Conservation (phyloP, 495 filamentous ascomycete species). For the Eremomyces bilateralis region DNA sequence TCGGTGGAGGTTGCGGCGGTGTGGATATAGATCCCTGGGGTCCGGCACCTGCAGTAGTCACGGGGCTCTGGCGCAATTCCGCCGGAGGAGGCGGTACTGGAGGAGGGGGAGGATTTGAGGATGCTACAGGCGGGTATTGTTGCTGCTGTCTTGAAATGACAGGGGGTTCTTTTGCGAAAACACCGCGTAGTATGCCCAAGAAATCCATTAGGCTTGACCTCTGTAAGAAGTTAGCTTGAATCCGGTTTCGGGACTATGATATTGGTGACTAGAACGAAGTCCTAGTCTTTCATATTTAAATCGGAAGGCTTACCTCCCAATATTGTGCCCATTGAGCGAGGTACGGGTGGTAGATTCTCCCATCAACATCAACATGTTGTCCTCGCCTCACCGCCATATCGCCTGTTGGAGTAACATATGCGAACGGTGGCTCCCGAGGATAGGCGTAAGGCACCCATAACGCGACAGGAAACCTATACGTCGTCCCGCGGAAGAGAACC, state of each 20-base stretch:
- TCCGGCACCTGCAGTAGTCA: conserved; percentile 10
- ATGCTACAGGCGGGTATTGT: conserved; percentile 8
- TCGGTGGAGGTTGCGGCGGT: conserved; percentile 21
- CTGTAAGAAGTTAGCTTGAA: no score
- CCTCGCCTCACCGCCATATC: conserved; percentile 80
- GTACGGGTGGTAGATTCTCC: conserved; percentile 89
- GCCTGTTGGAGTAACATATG: conserved; percentile 70
- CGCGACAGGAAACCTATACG: conserved; percentile 77
- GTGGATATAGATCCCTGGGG: conserved; percentile 4
- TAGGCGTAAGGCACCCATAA: conserved; percentile 94
- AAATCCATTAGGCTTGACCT: conserved; percentile 66
- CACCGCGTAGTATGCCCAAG: conserved; percentile 56
- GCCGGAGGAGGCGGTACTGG: conserved; percentile 50
- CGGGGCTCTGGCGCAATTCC: conserved; percentile 25
- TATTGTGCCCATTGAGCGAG: conserved; percentile 69
- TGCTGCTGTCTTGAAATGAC: conserved; percentile 53
- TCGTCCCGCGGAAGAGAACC: conserved; percentile 66
- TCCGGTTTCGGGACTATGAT: not conserved
- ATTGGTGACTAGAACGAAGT: not conserved
- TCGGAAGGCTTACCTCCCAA: conserved; percentile 88
- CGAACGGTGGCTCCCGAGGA: conserved; percentile 61
- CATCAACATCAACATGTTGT: conserved; percentile 88
- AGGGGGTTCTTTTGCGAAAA: conserved; percentile 89
- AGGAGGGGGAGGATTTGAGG: conserved; percentile 31
- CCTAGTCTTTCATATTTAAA: no score